These are phyloP conservation scores for Solanum hybrid DNA, from an alignment of 305 asterid genomes.

Conservation along the genomic window DNA sequence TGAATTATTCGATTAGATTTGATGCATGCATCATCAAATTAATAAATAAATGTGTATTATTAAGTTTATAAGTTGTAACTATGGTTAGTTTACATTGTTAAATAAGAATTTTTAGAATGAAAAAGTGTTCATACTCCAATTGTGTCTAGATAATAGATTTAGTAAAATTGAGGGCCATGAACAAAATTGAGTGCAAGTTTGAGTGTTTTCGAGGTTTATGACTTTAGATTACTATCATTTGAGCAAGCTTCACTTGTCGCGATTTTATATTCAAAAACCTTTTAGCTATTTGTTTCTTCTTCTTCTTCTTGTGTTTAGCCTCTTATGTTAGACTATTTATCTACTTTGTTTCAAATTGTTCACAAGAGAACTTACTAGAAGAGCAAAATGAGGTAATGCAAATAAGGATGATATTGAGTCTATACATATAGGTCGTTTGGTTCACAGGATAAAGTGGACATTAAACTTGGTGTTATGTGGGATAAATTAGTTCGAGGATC, in stretches of 20 bases:
- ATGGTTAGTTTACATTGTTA: neutral
- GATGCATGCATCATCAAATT: neutral
- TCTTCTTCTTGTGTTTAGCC: neutral
- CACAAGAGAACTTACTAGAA: neutral
- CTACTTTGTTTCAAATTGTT: neutral
- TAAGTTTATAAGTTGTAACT: no score
- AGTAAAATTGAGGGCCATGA: neutral
- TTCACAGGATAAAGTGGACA: neutral
- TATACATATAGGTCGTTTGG: neutral
- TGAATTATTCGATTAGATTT: rapidly evolving
- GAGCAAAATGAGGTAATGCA: neutral
- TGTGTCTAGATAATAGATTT: neutral
- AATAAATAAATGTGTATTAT: neutral
- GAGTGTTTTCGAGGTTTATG: neutral
- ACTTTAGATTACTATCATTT: neutral
- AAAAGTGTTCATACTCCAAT: neutral
- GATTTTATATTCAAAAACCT: neutral
- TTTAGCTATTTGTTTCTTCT: neutral
- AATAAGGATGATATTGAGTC: neutral
- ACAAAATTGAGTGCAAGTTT: neutral
- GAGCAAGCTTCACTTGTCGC: neutral
- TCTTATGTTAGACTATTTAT: neutral
- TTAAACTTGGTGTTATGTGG: neutral
- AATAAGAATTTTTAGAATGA: neutral
- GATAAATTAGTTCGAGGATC: neutral